Evolutionary conservation across 2,329 filamentous ascomycete genomes (phyloP), one percentile per base, ranked within the genome.

Genomic region (Xylariaceae sp.): DNA sequence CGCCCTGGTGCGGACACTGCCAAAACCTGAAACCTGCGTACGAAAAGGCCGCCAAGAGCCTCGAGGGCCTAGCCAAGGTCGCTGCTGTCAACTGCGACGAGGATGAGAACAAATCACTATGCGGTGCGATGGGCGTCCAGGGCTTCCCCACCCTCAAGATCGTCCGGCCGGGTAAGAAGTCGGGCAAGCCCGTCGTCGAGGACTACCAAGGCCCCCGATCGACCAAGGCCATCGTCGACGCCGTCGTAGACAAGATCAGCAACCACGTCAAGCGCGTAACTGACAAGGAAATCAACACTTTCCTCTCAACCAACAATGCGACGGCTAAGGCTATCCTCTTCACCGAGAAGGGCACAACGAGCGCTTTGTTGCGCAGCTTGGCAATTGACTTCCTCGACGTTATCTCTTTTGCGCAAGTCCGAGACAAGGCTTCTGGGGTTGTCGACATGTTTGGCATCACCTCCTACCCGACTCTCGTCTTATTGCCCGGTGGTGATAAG

Each of bases 131-230:
- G 82, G 92, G 91, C 53, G 83, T 99, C 4, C 80, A 96, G 74
- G 94, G 94, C 55, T 99, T 96, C 74, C 94, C 94, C 0, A 97
- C 94, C 0, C 78, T 99, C 61, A 99, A 99, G 79, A 92, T 95
- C 47, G 84, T 97, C 51, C 85, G 84, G 27, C 94, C 94, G 0
- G 84, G 87, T 60, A 90, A 60, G 8, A 58, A 89, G 75, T 74
- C 80, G 34, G 72, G 74, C 37, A 87, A 84, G 67, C 92, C 94
- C 1, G 79, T 83, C 3, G 84, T 97, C 6, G 91, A 96, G 70
- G 91, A 96, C 69, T 99, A 99, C 73, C 81, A 94, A 56, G 94
- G 94, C 11, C 77, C 83, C 9, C 84, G 94, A 57, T 87, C 80
- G 3, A 89, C 91, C n/a, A 91, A 90, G 67, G 89, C 76, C 53